phyloP scores from a whole-genome alignment of 2,329 filamentous ascomycete species.

The Talaromyces sp. region DNA sequence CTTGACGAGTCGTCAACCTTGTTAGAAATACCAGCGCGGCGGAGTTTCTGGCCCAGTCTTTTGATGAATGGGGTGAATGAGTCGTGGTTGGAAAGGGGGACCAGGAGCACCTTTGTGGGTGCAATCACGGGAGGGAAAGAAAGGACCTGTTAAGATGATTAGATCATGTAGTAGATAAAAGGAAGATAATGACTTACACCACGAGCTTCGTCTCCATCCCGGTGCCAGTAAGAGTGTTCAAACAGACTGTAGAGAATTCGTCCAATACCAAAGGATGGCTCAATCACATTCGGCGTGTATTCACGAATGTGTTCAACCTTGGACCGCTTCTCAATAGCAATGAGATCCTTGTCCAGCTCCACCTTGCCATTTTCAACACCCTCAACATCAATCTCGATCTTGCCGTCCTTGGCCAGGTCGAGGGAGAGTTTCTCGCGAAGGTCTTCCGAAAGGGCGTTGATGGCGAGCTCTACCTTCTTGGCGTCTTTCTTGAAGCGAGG shows the following conservation, averaged over 20 bases:
- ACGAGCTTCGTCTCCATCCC: conserved; percentile 76
- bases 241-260: conserved; percentile 89
- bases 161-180: background rate
- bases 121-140: conserved; percentile 74
- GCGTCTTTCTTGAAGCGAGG: conserved; percentile 93
- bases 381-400: conserved; percentile 71
- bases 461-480: conserved; percentile 74
- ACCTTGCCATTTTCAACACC: conserved; percentile 66
- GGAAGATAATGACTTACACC: conserved; percentile 60
- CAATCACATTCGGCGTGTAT: conserved; percentile 92
- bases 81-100: conserved; percentile 76
- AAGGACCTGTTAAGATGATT: conserved; percentile 50
- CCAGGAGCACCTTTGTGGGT: conserved; percentile 92
- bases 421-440: conserved; percentile 75
- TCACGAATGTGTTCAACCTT: conserved; percentile 79
- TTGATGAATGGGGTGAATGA: conserved; percentile 75
- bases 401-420: conserved; percentile 67
- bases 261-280: conserved; percentile 96
- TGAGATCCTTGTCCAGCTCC: conserved; percentile 71
- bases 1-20: conserved; percentile 86
- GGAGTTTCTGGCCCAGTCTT: conserved; percentile 69
- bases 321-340: conserved; percentile 79
- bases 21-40: conserved; percentile 72
- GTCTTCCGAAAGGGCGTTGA: conserved; percentile 72
- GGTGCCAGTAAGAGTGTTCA: conserved; percentile 94